Percentiles rank a stretch among this genome's conserved stretches.
phyloP scores from a whole-genome alignment of 1,284 basidiomycete species.

The Moesziomyces sp. region DNA sequence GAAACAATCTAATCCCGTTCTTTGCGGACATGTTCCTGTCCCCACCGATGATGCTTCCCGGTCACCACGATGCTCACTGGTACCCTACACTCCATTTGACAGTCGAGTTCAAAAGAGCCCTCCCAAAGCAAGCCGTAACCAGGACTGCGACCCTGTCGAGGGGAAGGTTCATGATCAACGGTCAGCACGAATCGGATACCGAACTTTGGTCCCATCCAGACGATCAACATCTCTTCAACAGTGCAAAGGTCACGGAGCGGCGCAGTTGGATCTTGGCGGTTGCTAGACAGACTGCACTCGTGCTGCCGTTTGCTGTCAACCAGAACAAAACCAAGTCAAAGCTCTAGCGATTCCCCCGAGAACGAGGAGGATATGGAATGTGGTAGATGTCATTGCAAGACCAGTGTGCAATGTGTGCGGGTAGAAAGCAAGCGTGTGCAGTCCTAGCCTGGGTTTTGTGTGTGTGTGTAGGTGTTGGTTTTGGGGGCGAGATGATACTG shows the following conservation, averaged over 20 bases:
- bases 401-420: no score
- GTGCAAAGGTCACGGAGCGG: neutral
- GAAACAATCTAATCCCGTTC: conserved; percentile 32
- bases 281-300: conserved; percentile 39
- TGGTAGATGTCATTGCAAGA: no score
- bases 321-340: conserved; percentile 33
- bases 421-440: no score
- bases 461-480: no score
- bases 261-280: conserved; percentile 31
- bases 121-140: conserved; percentile 10
- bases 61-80: conserved; percentile 29
- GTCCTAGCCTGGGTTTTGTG: no score
- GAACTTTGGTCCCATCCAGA: conserved; percentile 42
- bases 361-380: no score
- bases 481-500: neutral
- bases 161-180: conserved; percentile 42
- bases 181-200: conserved; percentile 46
- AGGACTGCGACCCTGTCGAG: conserved; percentile 14
- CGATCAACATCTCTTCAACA: conserved; percentile 26
- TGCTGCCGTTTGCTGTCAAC: conserved; percentile 37
- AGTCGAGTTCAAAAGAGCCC: conserved; percentile 43
- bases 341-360: neutral
- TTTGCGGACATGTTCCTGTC: conserved; percentile 41
- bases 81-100: conserved; percentile 49
- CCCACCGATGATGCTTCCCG: conserved; percentile 38